Evolutionary conservation across 2,329 filamentous ascomycete species (phyloP).

Genomic region (Epichloe uncinata): DNA sequence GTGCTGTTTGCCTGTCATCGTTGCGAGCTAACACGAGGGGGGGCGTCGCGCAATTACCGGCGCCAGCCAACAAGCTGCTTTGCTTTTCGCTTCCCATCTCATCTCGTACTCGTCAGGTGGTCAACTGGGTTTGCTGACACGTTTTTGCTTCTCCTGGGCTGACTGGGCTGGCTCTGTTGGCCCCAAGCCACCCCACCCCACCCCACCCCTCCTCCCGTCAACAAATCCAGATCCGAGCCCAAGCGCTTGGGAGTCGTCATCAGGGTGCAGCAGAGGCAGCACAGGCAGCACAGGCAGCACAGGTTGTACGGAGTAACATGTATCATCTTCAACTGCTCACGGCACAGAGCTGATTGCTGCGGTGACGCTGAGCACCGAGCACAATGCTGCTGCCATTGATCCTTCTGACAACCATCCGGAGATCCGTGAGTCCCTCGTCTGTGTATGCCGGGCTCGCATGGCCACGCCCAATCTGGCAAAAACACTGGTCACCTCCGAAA

Average conservation of each 20-base stretch:
- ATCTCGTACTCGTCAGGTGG: no score
- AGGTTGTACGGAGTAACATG: background rate
- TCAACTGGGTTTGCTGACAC: background rate
- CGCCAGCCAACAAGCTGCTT: background rate
- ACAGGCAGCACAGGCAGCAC: no score
- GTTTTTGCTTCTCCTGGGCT: background rate
- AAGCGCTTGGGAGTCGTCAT: background rate
- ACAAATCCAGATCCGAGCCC: background rate
- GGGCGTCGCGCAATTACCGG: background rate
- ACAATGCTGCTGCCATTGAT: background rate
- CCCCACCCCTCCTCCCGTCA: background rate
- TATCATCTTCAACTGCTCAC: background rate
- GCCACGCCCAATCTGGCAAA: background rate
- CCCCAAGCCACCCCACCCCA: no score
- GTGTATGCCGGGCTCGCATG: background rate
- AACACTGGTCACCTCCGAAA: background rate
- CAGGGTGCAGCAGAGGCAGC: background rate
- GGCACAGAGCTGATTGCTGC: background rate
- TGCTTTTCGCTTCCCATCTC: background rate
- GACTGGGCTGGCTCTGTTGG: background rate
- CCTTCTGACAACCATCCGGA: background rate
- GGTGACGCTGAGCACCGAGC: background rate
- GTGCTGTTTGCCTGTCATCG: background rate
- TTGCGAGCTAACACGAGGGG: background rate
- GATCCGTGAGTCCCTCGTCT: background rate